phyloP scores from a whole-genome alignment of 2,329 filamentous ascomycete species.

The Periconia sp. region DNA sequence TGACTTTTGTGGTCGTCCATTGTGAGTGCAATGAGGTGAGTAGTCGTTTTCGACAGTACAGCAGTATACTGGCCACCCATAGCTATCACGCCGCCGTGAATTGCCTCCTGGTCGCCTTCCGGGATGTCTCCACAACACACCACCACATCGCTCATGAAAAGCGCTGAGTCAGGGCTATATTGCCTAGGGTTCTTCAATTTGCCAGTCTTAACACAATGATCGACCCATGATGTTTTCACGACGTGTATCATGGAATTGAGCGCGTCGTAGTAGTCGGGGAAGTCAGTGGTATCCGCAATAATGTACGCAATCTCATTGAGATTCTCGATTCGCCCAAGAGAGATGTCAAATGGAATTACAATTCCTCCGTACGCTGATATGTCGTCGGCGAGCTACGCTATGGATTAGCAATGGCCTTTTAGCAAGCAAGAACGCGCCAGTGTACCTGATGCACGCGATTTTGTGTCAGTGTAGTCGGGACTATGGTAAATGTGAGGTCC shows the following conservation, averaged over 20 bases:
- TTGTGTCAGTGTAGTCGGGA: conserved; percentile 47
- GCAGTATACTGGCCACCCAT: conserved; percentile 84
- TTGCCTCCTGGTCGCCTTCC: conserved; percentile 85
- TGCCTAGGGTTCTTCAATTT: conserved; percentile 80
- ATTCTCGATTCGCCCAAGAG: conserved; percentile 48
- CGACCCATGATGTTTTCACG: conserved; percentile 82
- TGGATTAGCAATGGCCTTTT: conserved; percentile 22
- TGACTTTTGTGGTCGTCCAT: conserved; percentile 75
- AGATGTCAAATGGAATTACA: conserved; percentile 47
- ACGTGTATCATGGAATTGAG: conserved; percentile 82
- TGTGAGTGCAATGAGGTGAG: conserved; percentile 85
- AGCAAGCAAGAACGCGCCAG: conserved; percentile 25
- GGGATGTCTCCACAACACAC: conserved; percentile 86
- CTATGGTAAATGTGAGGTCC: conserved; percentile 50
- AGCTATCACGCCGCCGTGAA: conserved; percentile 85
- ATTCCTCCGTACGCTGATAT: conserved; percentile 58
- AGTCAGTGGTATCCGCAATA: conserved; percentile 82
- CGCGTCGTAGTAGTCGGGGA: conserved; percentile 80
- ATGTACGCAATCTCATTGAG: conserved; percentile 65
- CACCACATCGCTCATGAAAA: conserved; percentile 86
- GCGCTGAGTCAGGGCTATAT: conserved; percentile 86
- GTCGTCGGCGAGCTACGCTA: conserved; percentile 51
- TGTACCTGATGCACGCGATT: conserved; percentile 34
- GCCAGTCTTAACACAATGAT: conserved; percentile 69
- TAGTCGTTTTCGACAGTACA: conserved; percentile 74